A percentile compares a stretch with the other conserved stretches of the same genome.
phyloP scores from a whole-genome alignment of 1,284 basidiomycete species.

The Neotropicomus parvogracilis region DNA sequence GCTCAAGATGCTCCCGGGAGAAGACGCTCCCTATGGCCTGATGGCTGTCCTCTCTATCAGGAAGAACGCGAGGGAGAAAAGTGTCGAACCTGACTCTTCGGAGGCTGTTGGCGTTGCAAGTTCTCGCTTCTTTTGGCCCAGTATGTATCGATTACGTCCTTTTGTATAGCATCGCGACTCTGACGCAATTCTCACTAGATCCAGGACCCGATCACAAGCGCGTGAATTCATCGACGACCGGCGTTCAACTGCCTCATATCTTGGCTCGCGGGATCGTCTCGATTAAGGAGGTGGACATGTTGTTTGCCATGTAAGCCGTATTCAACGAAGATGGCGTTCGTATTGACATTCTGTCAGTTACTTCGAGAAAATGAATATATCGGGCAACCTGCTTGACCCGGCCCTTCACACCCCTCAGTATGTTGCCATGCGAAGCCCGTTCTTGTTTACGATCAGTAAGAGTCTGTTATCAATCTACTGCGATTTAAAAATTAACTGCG shows the following conservation, averaged over 20 bases:
- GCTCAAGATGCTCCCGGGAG: constrained; percentile 54
- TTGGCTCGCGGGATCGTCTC: constrained; percentile 67
- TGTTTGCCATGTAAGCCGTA: constrained; percentile 70
- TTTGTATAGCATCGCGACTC: background rate
- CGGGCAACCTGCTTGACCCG: constrained; percentile 68
- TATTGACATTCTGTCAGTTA: constrained; percentile 44
- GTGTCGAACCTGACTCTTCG: constrained; percentile 41
- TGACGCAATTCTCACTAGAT: constrained; percentile 33
- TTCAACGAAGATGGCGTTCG: constrained; percentile 1
- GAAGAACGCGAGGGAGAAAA: constrained; percentile 41
- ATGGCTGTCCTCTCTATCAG: constrained; percentile 61
- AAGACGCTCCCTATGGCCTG: constrained; percentile 64
- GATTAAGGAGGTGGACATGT: constrained; percentile 65
- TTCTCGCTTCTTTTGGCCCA: constrained; percentile 59
- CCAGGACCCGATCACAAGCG: constrained; percentile 41
- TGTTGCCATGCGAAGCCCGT: constrained; percentile 69
- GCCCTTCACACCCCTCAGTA: constrained; percentile 71
- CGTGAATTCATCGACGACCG: constrained; percentile 27
- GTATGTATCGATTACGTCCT: constrained; percentile 38
- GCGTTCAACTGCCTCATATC: constrained; percentile 63
- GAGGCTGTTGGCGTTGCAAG: constrained; percentile 60
- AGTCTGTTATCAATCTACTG: constrained; percentile 17
- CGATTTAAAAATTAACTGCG: constrained; percentile 3
- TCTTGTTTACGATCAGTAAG: constrained; percentile 80
- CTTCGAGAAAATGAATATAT: constrained; percentile 72